A percentile compares a stretch with the other conserved stretches of the same genome.
Conservation (phyloP, 352 stramenopile genomes). For the Thalassiosira ordinaria region DNA sequence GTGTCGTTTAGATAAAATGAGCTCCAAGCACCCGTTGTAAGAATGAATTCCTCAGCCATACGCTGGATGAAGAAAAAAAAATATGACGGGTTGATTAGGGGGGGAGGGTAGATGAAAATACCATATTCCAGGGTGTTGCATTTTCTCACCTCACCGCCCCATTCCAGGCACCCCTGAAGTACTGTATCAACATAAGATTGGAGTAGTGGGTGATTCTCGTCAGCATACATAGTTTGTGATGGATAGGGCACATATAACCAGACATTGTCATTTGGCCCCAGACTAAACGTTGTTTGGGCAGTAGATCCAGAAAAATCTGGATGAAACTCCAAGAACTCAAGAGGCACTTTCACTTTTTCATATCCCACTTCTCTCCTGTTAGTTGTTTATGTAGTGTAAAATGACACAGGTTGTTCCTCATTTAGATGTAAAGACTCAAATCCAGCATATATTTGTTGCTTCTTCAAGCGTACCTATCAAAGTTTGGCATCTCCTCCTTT, state of each 20-base stretch:
- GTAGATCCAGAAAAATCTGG: slow-evolving; percentile 13
- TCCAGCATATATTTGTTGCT: no score
- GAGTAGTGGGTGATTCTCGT: slow-evolving; percentile 67
- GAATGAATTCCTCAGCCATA: slow-evolving; percentile 69
- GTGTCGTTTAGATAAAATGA: slow-evolving; percentile 78
- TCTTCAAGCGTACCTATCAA: no score
- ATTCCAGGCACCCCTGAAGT: slow-evolving; percentile 75
- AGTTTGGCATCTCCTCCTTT: slow-evolving; percentile 51
- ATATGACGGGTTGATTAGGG: no score
- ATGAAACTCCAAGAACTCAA: slow-evolving; percentile 44
- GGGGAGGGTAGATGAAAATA: no score
- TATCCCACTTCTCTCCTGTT: slow-evolving; percentile 73
- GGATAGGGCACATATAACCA: slow-evolving; percentile 65
- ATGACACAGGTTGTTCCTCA: no score
- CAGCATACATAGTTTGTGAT: slow-evolving; percentile 41
- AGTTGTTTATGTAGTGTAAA: no score
- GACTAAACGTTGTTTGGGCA: slow-evolving; percentile 21
- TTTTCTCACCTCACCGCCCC: slow-evolving; percentile 69
- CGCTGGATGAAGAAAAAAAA: no score
- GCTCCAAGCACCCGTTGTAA: slow-evolving; percentile 66
- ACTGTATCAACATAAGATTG: slow-evolving; percentile 81
- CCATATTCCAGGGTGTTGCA: no score
- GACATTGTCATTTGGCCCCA: slow-evolving; percentile 41
- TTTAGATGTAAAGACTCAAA: no score
- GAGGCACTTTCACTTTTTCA: slow-evolving; percentile 51